phyloP scores from a whole-genome alignment of 2,329 filamentous ascomycete species.

The Cadophora luteo-olivacea region DNA sequence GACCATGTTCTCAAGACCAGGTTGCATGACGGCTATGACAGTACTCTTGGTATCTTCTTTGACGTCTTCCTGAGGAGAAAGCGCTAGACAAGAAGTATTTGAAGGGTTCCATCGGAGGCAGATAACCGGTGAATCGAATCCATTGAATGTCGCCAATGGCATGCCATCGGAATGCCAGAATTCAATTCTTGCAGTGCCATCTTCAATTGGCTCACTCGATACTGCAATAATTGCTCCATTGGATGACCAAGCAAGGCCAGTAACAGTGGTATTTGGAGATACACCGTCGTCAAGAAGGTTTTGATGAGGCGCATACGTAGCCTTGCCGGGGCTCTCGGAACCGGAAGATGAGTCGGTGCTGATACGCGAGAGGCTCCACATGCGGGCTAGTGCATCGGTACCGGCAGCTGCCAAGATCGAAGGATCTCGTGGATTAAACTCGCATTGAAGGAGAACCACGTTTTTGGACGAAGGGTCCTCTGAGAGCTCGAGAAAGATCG shows the following conservation, averaged over 20 bases:
- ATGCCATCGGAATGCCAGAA: conserved; percentile 62
- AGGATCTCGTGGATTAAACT: conserved; percentile 71
- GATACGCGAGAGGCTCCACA: conserved; percentile 67
- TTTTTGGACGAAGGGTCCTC: conserved; percentile 51
- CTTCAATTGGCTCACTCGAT: conserved; percentile 59
- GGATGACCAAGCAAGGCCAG: conserved; percentile 66
- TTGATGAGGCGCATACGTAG: conserved; percentile 43
- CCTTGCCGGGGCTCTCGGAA: conserved; percentile 47
- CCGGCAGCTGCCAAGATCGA: conserved; percentile 71
- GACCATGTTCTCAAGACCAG: conserved; percentile 37
- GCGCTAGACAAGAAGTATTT: conserved; percentile 60
- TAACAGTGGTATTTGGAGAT: conserved; percentile 59
- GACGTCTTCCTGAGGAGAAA: conserved; percentile 61
- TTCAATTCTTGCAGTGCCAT: conserved; percentile 56
- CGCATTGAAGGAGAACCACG: conserved; percentile 70
- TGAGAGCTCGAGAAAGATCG: conserved; percentile 64
- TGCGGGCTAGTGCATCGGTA: conserved; percentile 72
- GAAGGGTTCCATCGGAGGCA: conserved; percentile 67
- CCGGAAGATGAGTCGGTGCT: conserved; percentile 52
- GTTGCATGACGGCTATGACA: conserved; percentile 59
- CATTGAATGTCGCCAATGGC: conserved; percentile 59
- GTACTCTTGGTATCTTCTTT: conserved; percentile 58
- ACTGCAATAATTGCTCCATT: conserved; percentile 63
- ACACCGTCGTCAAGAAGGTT: conserved; percentile 61
- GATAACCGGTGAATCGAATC: conserved; percentile 65